phyloP scores from a whole-genome alignment of 2,329 filamentous ascomycete species.

The Botrytis elliptica region DNA sequence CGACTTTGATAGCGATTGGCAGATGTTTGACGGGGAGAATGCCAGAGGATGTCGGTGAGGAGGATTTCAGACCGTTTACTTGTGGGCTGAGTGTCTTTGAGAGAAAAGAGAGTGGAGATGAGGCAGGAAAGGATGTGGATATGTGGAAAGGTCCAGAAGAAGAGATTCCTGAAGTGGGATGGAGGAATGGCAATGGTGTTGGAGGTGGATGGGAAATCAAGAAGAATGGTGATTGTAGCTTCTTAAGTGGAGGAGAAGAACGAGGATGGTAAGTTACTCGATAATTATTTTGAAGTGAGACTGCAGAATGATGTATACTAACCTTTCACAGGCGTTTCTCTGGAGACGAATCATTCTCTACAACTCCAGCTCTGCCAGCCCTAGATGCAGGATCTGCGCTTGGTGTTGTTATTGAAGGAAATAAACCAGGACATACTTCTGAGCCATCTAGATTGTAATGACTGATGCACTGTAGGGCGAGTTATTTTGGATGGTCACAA shows the following conservation, averaged over 20 bases:
- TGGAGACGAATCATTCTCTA: conserved; percentile 57
- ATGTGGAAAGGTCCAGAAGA: conserved; percentile 42
- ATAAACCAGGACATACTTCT: conserved; percentile 22
- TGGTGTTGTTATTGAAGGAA: conserved; percentile 40
- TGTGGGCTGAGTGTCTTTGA: conserved; percentile 73
- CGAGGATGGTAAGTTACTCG: conserved; percentile 71
- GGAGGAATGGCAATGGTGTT: conserved; percentile 61
- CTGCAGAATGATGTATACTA: conserved; percentile 10
- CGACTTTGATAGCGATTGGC: conserved; percentile 82
- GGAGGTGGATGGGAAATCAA: conserved; percentile 78
- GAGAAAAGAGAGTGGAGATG: conserved; percentile 44
- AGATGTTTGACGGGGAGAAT: conserved; percentile 75
- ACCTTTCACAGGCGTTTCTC: conserved; percentile 48
- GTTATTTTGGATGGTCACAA: background rate
- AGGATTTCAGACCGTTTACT: conserved; percentile 85
- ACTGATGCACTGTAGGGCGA: background rate
- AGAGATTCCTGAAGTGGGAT: conserved; percentile 46
- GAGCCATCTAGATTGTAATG: conserved; percentile 24
- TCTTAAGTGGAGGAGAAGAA: conserved; percentile 76
- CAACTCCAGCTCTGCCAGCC: conserved; percentile 29
- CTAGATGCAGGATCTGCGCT: conserved; percentile 40
- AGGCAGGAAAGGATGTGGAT: conserved; percentile 41
- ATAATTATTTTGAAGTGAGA: conserved; percentile 13
- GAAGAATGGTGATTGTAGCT: conserved; percentile 80
- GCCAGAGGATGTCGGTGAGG: conserved; percentile 66